Conservation (phyloP, 2,329 filamentous ascomycete genomes). For the Paramyrothecium sp. region DNA sequence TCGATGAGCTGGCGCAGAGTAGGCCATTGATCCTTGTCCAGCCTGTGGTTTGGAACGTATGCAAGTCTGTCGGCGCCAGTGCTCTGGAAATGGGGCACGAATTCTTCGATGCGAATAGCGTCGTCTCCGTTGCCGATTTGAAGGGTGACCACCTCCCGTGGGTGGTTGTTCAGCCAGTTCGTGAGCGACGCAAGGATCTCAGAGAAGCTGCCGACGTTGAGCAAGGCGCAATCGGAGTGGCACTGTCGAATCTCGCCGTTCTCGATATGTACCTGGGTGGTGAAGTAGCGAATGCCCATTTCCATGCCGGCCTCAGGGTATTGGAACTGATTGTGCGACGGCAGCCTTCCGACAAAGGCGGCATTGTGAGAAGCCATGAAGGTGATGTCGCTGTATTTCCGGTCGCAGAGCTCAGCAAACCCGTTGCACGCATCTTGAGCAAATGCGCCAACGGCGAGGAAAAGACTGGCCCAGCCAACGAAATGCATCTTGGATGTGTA, state of each 20-base stretch:
- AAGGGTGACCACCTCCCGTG: constrained; percentile 58
- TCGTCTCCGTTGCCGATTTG: constrained; percentile 61
- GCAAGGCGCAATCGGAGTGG: constrained; percentile 60
- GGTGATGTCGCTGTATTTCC: constrained; percentile 59
- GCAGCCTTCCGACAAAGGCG: constrained; percentile 57
- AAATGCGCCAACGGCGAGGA: background rate
- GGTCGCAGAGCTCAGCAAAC: constrained; percentile 50
- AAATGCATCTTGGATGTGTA: background rate
- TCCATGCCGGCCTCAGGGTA: constrained; percentile 53
- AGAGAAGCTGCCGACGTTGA: constrained; percentile 57
- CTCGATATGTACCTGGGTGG: constrained; percentile 60
- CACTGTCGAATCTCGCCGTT: constrained; percentile 56
- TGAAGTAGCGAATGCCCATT: constrained; percentile 62
- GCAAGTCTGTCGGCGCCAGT: constrained; percentile 56
- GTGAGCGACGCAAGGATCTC: constrained; percentile 57
- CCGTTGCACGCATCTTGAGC: constrained; percentile 52
- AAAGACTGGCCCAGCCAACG: background rate
- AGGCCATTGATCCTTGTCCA: constrained; percentile 60
- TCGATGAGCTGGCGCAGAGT: constrained; percentile 67
- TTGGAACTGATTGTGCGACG: constrained; percentile 59
- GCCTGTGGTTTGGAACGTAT: constrained; percentile 45
- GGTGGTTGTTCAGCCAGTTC: constrained; percentile 57
- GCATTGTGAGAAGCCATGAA: constrained; percentile 65
- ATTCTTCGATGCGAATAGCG: constrained; percentile 51
- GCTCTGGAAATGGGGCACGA: constrained; percentile 51